Evolutionary conservation across 2,329 filamentous ascomycete species (phyloP), one percentile per base, ranked within the genome.

Genomic region (Alternaria burnsii): DNA sequence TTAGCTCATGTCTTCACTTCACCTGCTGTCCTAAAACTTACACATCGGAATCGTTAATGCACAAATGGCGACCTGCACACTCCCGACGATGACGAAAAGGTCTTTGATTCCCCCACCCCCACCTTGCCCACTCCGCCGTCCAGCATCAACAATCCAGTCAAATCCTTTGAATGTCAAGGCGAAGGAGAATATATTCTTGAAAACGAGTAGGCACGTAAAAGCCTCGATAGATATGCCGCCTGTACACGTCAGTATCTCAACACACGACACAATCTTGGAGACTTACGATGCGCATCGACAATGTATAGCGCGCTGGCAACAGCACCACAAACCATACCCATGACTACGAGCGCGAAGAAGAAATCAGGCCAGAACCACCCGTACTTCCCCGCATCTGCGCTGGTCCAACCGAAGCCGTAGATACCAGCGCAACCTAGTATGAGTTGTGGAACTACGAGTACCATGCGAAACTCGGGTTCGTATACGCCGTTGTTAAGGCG

Each of bases 161-260:
- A 92, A 97, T 1, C 92, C 93, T 68, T 87, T 90, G 76, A 89
- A 96, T 0, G 94, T 97, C 57, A 97, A 82, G 7, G 88, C 87
- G 71, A 96, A 97, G 64, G 89, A 91, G 81, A 97, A 97, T 63
- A 97, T 86, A 79, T 97, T 97, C 80, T 97, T 97, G 84, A 97
- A 97, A 55, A 97, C 89, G 66, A 97, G 86, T 76, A 95, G 87
- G 79, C 92, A 92, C 0, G 93, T 97, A 76, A 97, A 97, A 7
- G 89, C 91, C 79, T 97, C 94, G 48, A 97, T 87, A 1, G 92
- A 88, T 58, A 97, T 87, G 63, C 94, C 89, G 8, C 89, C 90
- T 91, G 54, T 53, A 10, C 0, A 14, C 56, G 48, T 48, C 30
- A 40, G 8, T 41, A 43, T 40, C 50, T 28, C 36, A 32, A 56